Conservation (phyloP, 192 early-diverging fungal species). For the Radiomyces spectabilis region DNA sequence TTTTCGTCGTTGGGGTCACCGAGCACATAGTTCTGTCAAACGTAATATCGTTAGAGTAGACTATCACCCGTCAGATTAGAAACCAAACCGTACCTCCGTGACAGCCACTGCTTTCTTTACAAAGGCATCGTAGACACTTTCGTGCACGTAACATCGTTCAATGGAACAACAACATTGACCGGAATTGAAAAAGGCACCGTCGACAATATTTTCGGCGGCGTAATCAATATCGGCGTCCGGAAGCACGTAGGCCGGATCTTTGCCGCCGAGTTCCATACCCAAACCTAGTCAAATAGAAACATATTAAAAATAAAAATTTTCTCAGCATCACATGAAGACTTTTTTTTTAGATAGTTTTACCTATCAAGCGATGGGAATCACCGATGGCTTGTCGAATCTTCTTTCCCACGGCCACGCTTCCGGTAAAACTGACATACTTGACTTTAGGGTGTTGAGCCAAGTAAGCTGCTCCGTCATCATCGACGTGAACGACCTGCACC, state of each 20-base stretch:
- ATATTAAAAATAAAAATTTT: background rate
- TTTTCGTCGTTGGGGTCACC: constrained; percentile 56
- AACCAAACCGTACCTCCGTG: constrained; percentile 31
- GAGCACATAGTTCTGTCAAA: constrained; percentile 50
- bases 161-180: constrained; percentile 80
- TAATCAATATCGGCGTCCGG: constrained; percentile 61
- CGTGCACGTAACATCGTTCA: constrained; percentile 75
- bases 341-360: constrained; percentile 20
- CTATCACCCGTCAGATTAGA: background rate
- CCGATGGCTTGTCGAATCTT: constrained; percentile 40
- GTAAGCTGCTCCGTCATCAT: constrained; percentile 39
- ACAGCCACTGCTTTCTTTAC: constrained; percentile 49
- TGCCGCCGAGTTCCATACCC: constrained; percentile 77
- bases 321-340: background rate
- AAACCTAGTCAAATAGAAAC: constrained; percentile 32
- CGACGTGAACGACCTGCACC: constrained; percentile 50
- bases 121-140: constrained; percentile 61
- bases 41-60: background rate
- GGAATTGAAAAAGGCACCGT: constrained; percentile 76
- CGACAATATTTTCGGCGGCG: constrained; percentile 69
- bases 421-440: constrained; percentile 70
- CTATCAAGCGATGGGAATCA: constrained; percentile 52
- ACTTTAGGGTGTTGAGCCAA: constrained; percentile 52
- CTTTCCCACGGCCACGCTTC: constrained; percentile 63
- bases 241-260: constrained; percentile 78